phyloP scores from a whole-genome alignment of 176 grass and related monocot species.

The Hordeum marinum region DNA sequence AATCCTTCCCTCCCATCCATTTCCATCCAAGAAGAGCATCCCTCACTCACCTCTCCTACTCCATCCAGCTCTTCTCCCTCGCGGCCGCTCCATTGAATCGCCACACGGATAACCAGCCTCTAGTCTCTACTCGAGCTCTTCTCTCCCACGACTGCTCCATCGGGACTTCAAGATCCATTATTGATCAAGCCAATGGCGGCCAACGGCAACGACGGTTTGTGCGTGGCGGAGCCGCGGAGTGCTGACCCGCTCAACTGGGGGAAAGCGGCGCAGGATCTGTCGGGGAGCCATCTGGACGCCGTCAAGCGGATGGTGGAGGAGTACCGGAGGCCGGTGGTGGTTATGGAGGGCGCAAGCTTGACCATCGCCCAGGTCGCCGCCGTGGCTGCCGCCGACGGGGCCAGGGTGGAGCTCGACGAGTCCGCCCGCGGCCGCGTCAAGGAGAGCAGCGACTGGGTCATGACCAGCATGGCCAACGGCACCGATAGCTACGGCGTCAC shows the following conservation, averaged over 20 bases:
- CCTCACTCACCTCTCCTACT: neutral
- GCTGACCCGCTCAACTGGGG: constrained; percentile 66
- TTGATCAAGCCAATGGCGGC: neutral
- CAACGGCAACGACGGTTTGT: constrained; percentile 24
- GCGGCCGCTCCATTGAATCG: neutral
- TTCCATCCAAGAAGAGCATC: constrained; percentile 30
- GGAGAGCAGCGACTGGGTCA: constrained; percentile 13
- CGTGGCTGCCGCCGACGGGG: constrained; percentile 39
- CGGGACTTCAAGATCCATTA: neutral
- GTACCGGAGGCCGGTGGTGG: constrained; percentile 42
- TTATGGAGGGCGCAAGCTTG: constrained; percentile 58
- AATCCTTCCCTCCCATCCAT: neutral
- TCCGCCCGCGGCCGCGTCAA: neutral
- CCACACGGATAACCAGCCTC: no score
- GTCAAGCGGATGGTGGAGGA: constrained; percentile 73
- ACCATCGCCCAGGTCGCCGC: constrained; percentile 66
- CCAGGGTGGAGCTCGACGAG: neutral
- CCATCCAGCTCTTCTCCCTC: neutral
- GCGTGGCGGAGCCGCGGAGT: neutral
- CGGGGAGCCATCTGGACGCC: constrained; percentile 56
- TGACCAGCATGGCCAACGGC: constrained; percentile 9
- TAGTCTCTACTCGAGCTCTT: constrained; percentile 1
- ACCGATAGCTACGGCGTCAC: constrained; percentile 4
- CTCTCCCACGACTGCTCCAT: neutral
- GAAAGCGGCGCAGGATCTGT: constrained; percentile 31